Conservation (phyloP, 129 eudicot species). For the Pulicaria dysenterica region DNA sequence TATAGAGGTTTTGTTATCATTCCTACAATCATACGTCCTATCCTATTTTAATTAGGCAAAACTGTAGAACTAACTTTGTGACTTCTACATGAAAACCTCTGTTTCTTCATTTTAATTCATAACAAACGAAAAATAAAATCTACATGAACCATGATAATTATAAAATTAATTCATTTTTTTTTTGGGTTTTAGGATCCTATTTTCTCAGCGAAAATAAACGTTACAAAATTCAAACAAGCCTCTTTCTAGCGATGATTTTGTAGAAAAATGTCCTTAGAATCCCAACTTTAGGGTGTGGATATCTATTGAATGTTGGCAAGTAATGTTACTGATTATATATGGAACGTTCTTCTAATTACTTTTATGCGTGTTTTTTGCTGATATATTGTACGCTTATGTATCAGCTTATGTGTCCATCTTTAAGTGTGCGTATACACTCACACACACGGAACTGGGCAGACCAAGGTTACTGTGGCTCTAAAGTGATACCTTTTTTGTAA, state of each 20-base stretch:
- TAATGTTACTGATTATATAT: background rate
- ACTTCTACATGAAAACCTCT: background rate
- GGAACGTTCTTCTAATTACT: background rate
- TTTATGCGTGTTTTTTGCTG: background rate
- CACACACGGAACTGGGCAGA: background rate
- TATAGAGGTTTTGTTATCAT: too few species aligned
- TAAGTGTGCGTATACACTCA: background rate
- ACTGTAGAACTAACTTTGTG: background rate
- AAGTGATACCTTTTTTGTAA: background rate
- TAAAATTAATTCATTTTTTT: background rate
- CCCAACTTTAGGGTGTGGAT: background rate
- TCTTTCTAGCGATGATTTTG: background rate
- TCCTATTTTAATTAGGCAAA: background rate
- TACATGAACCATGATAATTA: background rate
- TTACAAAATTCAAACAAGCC: background rate
- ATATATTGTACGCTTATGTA: background rate
- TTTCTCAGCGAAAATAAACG: background rate
- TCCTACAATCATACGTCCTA: too few species aligned
- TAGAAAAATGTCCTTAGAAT: background rate
- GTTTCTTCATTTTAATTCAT: background rate
- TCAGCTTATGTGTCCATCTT: background rate
- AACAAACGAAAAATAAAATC: background rate
- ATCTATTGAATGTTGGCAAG: background rate
- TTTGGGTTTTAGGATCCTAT: background rate
- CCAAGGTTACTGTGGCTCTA: constrained; percentile 10